phyloP scores from a whole-genome alignment of 2,329 filamentous ascomycete species.

The Fusarium pseudonygamai region DNA sequence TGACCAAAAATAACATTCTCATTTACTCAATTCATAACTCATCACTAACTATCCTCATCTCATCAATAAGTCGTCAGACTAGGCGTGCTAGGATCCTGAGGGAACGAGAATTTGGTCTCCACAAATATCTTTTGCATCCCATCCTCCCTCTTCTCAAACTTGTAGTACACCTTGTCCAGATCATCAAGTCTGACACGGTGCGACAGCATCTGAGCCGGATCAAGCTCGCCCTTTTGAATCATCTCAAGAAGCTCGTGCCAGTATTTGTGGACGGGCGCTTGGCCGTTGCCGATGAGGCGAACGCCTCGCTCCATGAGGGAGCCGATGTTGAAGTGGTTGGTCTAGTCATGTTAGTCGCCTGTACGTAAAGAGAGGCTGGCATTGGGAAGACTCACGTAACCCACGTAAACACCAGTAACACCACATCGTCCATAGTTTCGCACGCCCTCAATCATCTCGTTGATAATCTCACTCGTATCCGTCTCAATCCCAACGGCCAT shows the following conservation, averaged over 20 bases:
- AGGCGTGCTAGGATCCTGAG: conserved; percentile 45
- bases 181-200: conserved; percentile 82
- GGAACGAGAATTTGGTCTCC: conserved; percentile 66
- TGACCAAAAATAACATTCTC: neutral
- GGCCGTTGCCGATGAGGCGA: conserved; percentile 74
- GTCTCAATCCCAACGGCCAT: conserved; percentile 76
- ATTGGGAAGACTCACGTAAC: conserved; percentile 57
- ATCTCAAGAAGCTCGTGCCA: conserved; percentile 79
- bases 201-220: conserved; percentile 82
- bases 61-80: conserved; percentile 28
- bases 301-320: conserved; percentile 89
- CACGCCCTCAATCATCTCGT: conserved; percentile 82
- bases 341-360: conserved; percentile 23
- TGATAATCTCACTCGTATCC: conserved; percentile 82
- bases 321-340: conserved; percentile 75
- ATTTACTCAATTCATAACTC: neutral
- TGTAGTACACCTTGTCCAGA: conserved; percentile 71
- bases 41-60: neutral
- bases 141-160: conserved; percentile 70
- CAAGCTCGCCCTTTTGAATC: conserved; percentile 74
- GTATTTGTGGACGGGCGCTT: conserved; percentile 82
- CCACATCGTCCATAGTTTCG: conserved; percentile 78
- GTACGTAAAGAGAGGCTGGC: too few species aligned
- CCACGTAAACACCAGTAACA: conserved; percentile 76
- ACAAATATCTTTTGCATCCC: conserved; percentile 84